phyloP scores from a whole-genome alignment of 75 land plant genomes.

The Selaginella moellendorffii region DNA sequence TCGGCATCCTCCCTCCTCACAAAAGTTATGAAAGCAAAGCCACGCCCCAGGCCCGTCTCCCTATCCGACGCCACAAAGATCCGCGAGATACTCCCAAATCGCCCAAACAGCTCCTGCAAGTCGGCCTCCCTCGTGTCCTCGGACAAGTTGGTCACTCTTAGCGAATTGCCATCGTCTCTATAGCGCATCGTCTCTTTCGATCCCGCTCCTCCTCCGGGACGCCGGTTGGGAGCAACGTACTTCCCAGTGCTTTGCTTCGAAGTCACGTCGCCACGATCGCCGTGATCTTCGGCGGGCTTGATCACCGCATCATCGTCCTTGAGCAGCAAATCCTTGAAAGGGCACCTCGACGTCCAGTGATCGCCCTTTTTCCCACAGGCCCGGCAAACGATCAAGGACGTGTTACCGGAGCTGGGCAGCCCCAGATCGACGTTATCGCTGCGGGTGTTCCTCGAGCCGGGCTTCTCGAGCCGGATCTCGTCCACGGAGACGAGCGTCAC shows the following conservation, averaged over 20 bases:
- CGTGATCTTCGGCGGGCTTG: slow-evolving; percentile 14
- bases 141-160: slow-evolving; percentile 62
- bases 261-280: slow-evolving; percentile 16
- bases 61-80: slow-evolving; percentile 64
- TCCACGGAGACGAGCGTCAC: slow-evolving; percentile 76
- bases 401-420: slow-evolving; percentile 24
- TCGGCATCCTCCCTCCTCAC: too few species aligned
- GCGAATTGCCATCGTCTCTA: slow-evolving; percentile 63
- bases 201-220: slow-evolving; percentile 46
- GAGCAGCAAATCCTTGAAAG: slow-evolving; percentile 70
- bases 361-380: slow-evolving; percentile 76
- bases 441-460: too few species aligned
- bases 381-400: slow-evolving; percentile 66
- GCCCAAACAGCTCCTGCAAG: slow-evolving; percentile 53
- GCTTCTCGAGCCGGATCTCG: slow-evolving; percentile 63
- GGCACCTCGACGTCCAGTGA: slow-evolving; percentile 77
- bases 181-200: slow-evolving; percentile 35
- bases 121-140: slow-evolving; percentile 71
- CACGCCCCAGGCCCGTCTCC: slow-evolving; percentile 54
- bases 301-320: slow-evolving; percentile 20
- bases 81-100: slow-evolving; percentile 49
- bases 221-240: slow-evolving; percentile 55
- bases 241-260: slow-evolving; percentile 20
- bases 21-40: slow-evolving; percentile 72
- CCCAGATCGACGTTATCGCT: slow-evolving; percentile 29